A percentile compares a stretch with the other conserved stretches of the same genome.
These are phyloP conservation scores for Plasmodium ovale DNA, from an alignment of 169 alveolate species.

Conservation along the genomic window DNA sequence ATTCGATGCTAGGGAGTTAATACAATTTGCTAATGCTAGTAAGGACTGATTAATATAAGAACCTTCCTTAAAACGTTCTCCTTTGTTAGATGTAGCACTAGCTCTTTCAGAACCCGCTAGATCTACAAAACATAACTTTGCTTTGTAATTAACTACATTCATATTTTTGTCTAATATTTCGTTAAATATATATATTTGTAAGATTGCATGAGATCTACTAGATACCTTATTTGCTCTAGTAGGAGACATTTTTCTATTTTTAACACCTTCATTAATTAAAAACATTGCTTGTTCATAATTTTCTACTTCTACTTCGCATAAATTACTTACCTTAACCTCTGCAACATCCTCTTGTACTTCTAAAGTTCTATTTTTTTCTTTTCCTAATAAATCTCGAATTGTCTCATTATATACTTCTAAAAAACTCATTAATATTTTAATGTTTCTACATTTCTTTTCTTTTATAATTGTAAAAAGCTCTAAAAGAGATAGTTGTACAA, in stretches of 20 bases:
- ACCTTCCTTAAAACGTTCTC: constrained; percentile 95
- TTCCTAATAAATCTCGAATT: constrained; percentile 94
- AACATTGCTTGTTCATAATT: constrained; percentile 89
- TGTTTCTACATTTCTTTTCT: constrained; percentile 75
- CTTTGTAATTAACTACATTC: constrained; percentile 50
- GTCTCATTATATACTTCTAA: constrained; percentile 97
- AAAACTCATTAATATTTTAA: constrained; percentile 88
- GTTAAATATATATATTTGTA: constrained; percentile 86
- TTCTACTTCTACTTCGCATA: constrained; percentile 80
- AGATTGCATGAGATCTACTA: constrained; percentile 96
- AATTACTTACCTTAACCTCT: constrained; percentile 83
- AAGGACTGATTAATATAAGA: constrained; percentile 96
- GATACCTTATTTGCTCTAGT: constrained; percentile 96
- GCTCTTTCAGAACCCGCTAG: constrained; percentile 98
- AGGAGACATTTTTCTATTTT: constrained; percentile 94
- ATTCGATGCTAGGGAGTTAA: constrained; percentile 93
- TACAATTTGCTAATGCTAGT: constrained; percentile 97
- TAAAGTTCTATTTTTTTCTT: constrained; percentile 80
- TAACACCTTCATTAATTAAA: constrained; percentile 92
- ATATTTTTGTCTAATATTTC: constrained; percentile 49
- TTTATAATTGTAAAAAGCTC: constrained; percentile 88
- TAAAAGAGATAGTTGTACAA: constrained; percentile 91
- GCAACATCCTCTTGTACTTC: constrained; percentile 88
- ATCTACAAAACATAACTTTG: constrained; percentile 95
- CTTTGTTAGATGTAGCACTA: constrained; percentile 94